Evolutionary conservation across 1,284 basidiomycete genomes (phyloP).

Genomic region (Melampsora larici-populina): DNA sequence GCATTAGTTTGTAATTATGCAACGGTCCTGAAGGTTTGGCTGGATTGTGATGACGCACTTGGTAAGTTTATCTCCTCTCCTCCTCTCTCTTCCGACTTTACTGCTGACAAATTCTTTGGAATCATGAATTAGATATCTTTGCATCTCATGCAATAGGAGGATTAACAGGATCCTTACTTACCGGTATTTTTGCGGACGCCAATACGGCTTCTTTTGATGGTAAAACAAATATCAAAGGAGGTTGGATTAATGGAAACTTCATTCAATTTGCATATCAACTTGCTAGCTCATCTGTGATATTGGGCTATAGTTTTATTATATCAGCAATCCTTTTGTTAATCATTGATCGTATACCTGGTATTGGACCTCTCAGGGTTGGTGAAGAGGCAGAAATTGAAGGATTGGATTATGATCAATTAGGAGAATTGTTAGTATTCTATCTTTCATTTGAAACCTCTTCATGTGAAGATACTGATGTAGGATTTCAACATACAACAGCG

Average conservation of each 20-base stretch:
- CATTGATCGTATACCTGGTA: conserved; percentile 4
- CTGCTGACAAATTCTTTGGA: conserved; percentile 43
- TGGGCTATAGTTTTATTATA: neutral
- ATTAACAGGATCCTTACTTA: conserved; percentile 79
- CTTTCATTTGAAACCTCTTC: too few species aligned
- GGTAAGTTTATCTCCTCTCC: conserved; percentile 60
- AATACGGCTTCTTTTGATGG: conserved; percentile 82
- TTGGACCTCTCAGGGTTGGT: conserved; percentile 2
- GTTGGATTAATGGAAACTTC: conserved; percentile 74
- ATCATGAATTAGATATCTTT: conserved; percentile 62
- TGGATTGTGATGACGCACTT: conserved; percentile 71
- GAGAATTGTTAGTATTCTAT: neutral
- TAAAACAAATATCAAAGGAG: conserved; percentile 67
- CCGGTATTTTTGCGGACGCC: conserved; percentile 69
- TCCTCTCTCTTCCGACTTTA: conserved; percentile 50
- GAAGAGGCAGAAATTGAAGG: conserved; percentile 1
- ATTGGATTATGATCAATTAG: conserved; percentile 1
- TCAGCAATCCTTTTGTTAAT: neutral
- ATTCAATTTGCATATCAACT: conserved; percentile 8
- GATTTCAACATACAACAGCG: neutral
- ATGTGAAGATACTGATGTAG: too few species aligned
- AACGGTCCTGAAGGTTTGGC: conserved; percentile 81
- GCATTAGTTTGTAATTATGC: conserved; percentile 86
- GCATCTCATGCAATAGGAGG: conserved; percentile 86
- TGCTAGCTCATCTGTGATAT: neutral